phyloP scores from a whole-genome alignment of 345 rosid species.

The Turnera subulata region DNA sequence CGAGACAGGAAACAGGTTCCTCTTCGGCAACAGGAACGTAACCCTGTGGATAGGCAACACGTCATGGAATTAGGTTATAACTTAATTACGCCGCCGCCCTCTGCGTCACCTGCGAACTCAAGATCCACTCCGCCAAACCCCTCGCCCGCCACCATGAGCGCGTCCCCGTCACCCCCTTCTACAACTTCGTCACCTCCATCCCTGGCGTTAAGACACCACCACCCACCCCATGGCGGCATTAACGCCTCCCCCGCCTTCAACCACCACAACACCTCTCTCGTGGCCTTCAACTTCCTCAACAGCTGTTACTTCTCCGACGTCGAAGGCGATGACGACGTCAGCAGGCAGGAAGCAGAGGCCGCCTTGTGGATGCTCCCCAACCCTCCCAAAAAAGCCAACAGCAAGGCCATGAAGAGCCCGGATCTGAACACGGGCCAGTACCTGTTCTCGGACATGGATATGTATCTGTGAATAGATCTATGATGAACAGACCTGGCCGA shows the following conservation, averaged over 20 bases:
- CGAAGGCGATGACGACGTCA: conserved; percentile 45
- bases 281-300: conserved; percentile 47
- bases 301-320: conserved; percentile 39
- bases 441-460: conserved; percentile 66
- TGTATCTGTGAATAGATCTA: no score
- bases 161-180: conserved; percentile 71
- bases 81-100: conserved; percentile 99
- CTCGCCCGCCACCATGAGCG: conserved; percentile 93
- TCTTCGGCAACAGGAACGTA: no score
- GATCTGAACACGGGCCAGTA: conserved; percentile 69
- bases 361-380: conserved; percentile 75
- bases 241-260: background rate
- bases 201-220: conserved; percentile 24
- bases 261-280: background rate
- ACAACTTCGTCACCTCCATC: conserved; percentile 43
- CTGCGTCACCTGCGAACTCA: conserved; percentile 88
- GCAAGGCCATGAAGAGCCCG: conserved; percentile 36
- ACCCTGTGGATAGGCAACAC: no score
- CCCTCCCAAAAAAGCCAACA: conserved; percentile 26
- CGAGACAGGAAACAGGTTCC: conserved; percentile 55
- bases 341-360: conserved; percentile 83
- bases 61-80: no score
- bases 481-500: no score
- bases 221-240: background rate
- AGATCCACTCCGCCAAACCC: conserved; percentile 95